Conservation (phyloP, 208 protist species). For the Acanthamoeba polyphaga region DNA sequence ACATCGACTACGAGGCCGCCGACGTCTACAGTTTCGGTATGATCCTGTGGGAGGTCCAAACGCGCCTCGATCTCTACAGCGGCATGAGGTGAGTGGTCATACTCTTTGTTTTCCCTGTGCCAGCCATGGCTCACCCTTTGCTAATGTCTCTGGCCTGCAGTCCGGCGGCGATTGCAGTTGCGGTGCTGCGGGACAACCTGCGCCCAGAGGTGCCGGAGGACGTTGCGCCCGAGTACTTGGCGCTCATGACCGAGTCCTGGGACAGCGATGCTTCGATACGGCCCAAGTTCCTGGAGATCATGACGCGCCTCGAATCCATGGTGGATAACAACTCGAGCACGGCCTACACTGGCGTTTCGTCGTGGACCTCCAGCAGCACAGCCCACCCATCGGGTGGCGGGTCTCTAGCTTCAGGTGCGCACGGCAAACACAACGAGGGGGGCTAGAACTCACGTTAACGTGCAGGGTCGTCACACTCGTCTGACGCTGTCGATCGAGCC, state of each 20-base stretch:
- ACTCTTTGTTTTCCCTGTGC: no score
- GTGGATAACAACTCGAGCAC: background rate
- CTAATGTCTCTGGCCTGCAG: no score
- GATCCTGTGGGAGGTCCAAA: constrained; percentile 54
- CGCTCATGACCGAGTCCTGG: background rate
- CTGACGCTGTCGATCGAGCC: no score
- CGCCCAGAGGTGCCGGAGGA: background rate
- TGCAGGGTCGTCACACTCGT: no score
- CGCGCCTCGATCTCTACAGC: background rate
- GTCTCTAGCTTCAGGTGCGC: no score
- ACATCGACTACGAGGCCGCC: constrained; percentile 24
- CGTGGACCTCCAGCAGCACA: no score
- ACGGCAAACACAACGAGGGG: no score
- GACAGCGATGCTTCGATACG: constrained; percentile 37
- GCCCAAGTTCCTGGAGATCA: constrained; percentile 64
- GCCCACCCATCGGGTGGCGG: no score
- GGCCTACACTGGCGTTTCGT: no score
- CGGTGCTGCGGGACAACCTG: constrained; percentile 59
- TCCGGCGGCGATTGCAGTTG: constrained; percentile 53
- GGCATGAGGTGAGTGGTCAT: background rate
- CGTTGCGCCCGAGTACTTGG: background rate
- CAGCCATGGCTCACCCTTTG: no score
- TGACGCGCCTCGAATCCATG: constrained; percentile 1
- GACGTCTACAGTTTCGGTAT: constrained; percentile 44
- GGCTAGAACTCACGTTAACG: no score